A percentile compares a stretch with the other conserved stretches of the same genome.
Conservation (phyloP, 2,329 filamentous ascomycete genomes). For the Fusarium devonianum region DNA sequence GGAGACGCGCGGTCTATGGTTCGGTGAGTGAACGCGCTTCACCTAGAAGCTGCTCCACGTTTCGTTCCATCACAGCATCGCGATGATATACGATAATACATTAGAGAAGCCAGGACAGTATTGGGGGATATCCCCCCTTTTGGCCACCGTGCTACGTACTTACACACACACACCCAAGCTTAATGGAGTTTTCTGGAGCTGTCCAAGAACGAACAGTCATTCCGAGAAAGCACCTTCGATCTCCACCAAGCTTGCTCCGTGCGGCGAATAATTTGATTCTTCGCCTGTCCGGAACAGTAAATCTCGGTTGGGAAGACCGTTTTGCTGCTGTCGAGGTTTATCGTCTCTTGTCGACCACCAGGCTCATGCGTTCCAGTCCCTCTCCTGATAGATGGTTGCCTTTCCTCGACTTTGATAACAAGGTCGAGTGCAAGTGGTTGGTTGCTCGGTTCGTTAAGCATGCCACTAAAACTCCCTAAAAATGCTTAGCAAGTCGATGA, state of each 20-base stretch:
- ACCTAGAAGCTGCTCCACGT: conserved; percentile 18
- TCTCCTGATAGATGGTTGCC: neutral
- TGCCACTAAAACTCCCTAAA: conserved; percentile 18
- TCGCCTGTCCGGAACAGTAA: conserved; percentile 7
- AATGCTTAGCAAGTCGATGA: conserved; percentile 19
- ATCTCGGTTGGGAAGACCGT: too few species aligned
- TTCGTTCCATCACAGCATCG: conserved; percentile 23
- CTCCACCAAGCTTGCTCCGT: conserved; percentile 27
- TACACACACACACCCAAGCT: conserved; percentile 17
- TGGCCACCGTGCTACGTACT: conserved; percentile 9
- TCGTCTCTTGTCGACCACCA: neutral
- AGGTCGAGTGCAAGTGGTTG: too few species aligned
- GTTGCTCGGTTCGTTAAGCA: conserved; percentile 8
- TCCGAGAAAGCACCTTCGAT: conserved; percentile 31
- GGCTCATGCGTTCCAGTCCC: neutral
- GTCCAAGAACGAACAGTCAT: conserved; percentile 6
- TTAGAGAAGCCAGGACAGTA: too few species aligned
- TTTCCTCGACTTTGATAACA: neutral
- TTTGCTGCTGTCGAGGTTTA: too few species aligned
- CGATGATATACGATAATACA: too few species aligned
- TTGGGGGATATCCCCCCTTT: too few species aligned
- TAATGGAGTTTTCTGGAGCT: conserved; percentile 3
- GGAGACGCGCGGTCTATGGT: conserved; percentile 9
- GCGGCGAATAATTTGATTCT: conserved; percentile 18
- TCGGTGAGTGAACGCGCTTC: conserved; percentile 29